Evolutionary conservation across 1,139 yeast genomes (phyloP).

Genomic region (Yamadazyma conglobata): DNA sequence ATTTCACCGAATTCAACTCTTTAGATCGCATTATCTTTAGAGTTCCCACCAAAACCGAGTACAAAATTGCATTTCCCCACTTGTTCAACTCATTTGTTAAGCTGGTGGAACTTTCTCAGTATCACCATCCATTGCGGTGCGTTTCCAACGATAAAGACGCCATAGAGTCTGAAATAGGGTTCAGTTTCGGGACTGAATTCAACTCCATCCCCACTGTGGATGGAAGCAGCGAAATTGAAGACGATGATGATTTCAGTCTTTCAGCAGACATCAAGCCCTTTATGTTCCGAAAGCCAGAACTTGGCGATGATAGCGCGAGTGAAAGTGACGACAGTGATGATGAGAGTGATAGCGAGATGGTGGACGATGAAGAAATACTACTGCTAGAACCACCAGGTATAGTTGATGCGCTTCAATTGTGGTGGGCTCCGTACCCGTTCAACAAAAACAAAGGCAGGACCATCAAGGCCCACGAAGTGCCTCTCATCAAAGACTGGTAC

Average conservation of each 20-base stretch:
- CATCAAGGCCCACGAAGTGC: slow-evolving; percentile 86
- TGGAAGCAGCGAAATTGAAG: slow-evolving; percentile 8
- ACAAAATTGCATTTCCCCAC: slow-evolving; percentile 81
- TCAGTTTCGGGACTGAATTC: slow-evolving; percentile 13
- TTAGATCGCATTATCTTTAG: slow-evolving; percentile 84
- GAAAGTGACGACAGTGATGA: slow-evolving; percentile 26
- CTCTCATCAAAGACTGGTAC: slow-evolving; percentile 82
- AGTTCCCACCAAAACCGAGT: slow-evolving; percentile 73
- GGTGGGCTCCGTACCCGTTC: slow-evolving; percentile 85
- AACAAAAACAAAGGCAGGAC: slow-evolving; percentile 68
- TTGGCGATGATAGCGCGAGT: too few relatives aligned
- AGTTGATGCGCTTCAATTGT: slow-evolving; percentile 58
- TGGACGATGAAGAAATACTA: slow-evolving; percentile 4
- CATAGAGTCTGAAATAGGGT: slow-evolving; percentile 33
- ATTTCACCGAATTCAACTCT: slow-evolving; percentile 85
- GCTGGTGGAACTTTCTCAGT: slow-evolving; percentile 57
- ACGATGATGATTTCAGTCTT: slow-evolving; percentile 9
- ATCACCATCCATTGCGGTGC: slow-evolving; percentile 58
- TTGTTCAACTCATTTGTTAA: slow-evolving; percentile 78
- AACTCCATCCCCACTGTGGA: slow-evolving; percentile 9
- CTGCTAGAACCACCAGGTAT: slow-evolving; percentile 40
- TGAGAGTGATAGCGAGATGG: slow-evolving; percentile 4
- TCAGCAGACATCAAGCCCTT: slow-evolving; percentile 12
- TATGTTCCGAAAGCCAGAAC: slow-evolving; percentile 10
- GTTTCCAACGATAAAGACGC: slow-evolving; percentile 35